Conservation (phyloP, 83 land plant species). For the Picea engelmannii region DNA sequence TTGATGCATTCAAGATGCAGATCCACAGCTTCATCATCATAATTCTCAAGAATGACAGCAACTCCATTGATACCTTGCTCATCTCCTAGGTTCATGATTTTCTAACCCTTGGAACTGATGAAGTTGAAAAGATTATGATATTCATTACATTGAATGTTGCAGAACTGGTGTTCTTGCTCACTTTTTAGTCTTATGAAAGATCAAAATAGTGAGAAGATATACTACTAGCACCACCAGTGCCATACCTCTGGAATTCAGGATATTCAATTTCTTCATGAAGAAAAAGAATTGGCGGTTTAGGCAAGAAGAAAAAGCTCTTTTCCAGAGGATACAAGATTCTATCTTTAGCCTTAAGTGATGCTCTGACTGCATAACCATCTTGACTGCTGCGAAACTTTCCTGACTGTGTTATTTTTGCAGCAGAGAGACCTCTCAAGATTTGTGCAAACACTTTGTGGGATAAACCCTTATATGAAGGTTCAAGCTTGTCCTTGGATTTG, state of each 20-base stretch:
- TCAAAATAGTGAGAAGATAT: conserved; percentile 82
- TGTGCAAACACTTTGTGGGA: conserved; percentile 71
- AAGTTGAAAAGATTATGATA: conserved; percentile 81
- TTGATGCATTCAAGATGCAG: conserved; percentile 76
- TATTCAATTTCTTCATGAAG: conserved; percentile 91
- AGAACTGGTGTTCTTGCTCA: conserved; percentile 83
- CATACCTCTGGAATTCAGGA: conserved; percentile 90
- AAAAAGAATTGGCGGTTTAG: conserved; percentile 89
- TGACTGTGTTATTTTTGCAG: conserved; percentile 77
- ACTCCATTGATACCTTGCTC: conserved; percentile 24
- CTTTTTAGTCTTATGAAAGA: conserved; percentile 72
- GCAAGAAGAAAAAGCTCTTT: conserved; percentile 88
- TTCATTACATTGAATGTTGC: conserved; percentile 88
- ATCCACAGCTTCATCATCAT: conserved; percentile 80
- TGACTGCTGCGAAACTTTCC: conserved; percentile 85
- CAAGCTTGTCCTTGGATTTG: conserved; percentile 75
- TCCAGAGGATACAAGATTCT: conserved; percentile 87
- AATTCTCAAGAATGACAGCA: conserved; percentile 60
- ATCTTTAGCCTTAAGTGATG: conserved; percentile 92
- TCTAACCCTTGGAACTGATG: no score
- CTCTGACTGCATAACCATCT: conserved; percentile 85
- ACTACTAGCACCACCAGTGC: conserved; percentile 77
- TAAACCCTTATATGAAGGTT: conserved; percentile 79
- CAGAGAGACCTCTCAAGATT: conserved; percentile 76
- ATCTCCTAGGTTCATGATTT: no score